Conservation (phyloP, 140 eudicot species). For the Flaveria floridana region DNA sequence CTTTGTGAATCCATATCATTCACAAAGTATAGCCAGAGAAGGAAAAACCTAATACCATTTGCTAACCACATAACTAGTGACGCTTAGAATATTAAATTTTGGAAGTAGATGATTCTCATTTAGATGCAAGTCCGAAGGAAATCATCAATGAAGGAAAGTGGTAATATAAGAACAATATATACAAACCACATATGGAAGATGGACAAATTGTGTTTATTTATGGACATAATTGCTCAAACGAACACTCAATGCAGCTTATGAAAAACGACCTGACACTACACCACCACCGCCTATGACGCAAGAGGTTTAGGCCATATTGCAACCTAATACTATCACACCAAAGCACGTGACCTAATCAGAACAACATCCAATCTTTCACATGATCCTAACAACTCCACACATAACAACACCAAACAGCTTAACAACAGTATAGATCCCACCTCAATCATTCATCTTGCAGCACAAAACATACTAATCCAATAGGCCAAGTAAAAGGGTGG, state of each 20-base stretch:
- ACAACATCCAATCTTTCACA: constrained; percentile 12
- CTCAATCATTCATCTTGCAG: not conserved
- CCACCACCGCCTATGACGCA: not conserved
- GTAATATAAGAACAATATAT: not conserved
- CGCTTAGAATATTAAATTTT: constrained; percentile 10
- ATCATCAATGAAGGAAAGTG: constrained; percentile 3
- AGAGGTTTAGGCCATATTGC: constrained; percentile 14
- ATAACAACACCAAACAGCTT: not conserved
- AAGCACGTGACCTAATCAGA: constrained; percentile 17
- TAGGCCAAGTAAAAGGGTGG: not conserved
- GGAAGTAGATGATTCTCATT: constrained; percentile 5
- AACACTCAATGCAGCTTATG: not conserved
- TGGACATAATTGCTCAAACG: not conserved
- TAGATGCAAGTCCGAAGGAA: not conserved
- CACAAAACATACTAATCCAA: not conserved
- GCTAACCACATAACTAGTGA: constrained; percentile 5
- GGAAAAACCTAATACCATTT: constrained; percentile 3
- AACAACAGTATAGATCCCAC: not conserved
- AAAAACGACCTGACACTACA: not conserved
- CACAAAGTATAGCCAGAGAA: not conserved
- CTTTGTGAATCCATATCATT: constrained; percentile 8
- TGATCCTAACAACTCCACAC: not conserved
- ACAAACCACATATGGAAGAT: constrained; percentile 3
- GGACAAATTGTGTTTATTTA: not conserved
- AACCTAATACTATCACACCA: constrained; percentile 22